Evolutionary conservation across 257 asterid species (phyloP), one percentile per base, ranked within the genome.

Genomic region (Knoxia roxburghii): DNA sequence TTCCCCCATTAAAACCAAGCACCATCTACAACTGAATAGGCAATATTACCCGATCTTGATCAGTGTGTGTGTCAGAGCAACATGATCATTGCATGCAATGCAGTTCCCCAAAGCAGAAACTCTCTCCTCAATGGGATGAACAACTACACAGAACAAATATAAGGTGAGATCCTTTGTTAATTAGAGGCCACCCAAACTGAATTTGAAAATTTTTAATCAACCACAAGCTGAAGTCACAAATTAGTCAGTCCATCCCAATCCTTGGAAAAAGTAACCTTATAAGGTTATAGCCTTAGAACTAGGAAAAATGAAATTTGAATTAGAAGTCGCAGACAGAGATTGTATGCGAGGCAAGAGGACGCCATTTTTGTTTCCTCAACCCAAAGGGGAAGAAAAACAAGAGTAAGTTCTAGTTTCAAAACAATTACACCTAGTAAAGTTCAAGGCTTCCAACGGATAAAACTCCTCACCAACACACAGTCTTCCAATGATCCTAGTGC

Each of bases 31-130:
- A 29, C 54, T 23, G 62, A 48, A 55, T 2, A 30, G 77, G 65
- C 21, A 54, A 48, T n/a, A 10, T 70, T 86, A 86, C 98, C 90
- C 37, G 83, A 73, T 92, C 96, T 62, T 86, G 89, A 80, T 92
- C 96, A 4, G 97, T 89, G 75, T 92, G n/a, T n/a, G 97, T 0
- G 96, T 84, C 59, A 92, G 96, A 61, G 98, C 98, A 71, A 89
- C 97, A 67, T 89, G 95, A 75, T 91, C 98, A 54, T 91, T 91
- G 84, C 96, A 91, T 9, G 90, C 80, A 72, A 89, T 86, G 81
- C 96, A 91, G 87, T 91, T 91, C 30, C 98, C 98, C 6, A 89
- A 75, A 32, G 98, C 97, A 82, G 96, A 89, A 72, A 89, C 75
- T 69, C 88, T 82, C 85, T 92, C 96, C 3, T 92, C 98, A 74